phyloP scores from a whole-genome alignment of 2,329 filamentous ascomycete genomes.

The Akanthomyces uredinophilus region DNA sequence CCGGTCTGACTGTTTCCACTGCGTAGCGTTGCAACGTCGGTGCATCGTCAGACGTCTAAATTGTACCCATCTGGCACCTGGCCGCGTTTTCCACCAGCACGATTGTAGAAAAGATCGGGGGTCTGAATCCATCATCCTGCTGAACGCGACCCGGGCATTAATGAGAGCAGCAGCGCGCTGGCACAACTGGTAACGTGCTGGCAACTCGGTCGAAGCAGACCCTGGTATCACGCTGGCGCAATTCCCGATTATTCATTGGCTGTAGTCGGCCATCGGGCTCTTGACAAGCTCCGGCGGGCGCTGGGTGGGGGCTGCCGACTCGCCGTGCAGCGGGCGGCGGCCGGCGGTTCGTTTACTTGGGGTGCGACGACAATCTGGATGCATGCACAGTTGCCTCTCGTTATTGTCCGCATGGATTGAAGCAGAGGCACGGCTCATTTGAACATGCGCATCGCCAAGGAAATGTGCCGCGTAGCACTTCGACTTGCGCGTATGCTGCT shows the following conservation, averaged over 20 bases:
- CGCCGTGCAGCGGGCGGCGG: background rate
- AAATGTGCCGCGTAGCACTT: too few relatives aligned
- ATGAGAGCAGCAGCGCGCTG: background rate
- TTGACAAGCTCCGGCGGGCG: conserved; percentile 22
- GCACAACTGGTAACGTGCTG: too few relatives aligned
- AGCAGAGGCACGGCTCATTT: too few relatives aligned
- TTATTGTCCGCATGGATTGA: too few relatives aligned
- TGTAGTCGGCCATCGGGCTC: conserved; percentile 25
- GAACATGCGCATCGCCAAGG: background rate
- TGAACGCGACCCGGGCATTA: background rate
- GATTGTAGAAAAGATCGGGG: background rate
- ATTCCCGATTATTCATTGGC: background rate
- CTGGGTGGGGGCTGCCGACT: background rate
- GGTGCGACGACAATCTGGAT: background rate
- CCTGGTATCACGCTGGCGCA: background rate
- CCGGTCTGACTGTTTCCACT: background rate
- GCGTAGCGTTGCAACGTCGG: background rate
- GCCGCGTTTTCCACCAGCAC: background rate
- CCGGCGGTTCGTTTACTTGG: background rate
- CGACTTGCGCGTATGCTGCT: too few relatives aligned
- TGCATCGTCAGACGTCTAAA: background rate
- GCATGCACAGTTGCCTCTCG: too few relatives aligned
- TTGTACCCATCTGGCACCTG: background rate
- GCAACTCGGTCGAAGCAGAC: background rate
- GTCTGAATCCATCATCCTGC: background rate